These are phyloP conservation scores for Claviceps fusiformis DNA, from an alignment of 2,329 filamentous ascomycete species.

Conservation along the genomic window DNA sequence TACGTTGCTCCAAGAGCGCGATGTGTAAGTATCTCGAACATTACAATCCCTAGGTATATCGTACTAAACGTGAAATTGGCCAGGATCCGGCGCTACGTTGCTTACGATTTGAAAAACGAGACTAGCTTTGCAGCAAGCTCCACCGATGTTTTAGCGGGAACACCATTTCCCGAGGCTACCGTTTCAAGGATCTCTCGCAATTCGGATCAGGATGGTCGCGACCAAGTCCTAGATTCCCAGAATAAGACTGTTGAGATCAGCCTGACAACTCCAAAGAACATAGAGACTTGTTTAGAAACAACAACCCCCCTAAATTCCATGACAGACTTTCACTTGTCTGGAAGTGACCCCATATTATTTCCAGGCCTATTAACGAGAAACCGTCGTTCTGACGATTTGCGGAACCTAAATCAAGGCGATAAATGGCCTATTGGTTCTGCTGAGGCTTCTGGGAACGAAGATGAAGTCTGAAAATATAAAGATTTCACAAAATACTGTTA, in stretches of 20 bases:
- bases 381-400: slow-evolving; percentile 27
- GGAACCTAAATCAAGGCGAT: slow-evolving; percentile 15
- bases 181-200: background rate
- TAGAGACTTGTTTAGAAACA: slow-evolving; percentile 17
- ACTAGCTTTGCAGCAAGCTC: background rate
- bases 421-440: slow-evolving; percentile 12
- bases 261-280: background rate
- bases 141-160: background rate
- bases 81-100: slow-evolving; percentile 31
- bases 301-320: slow-evolving; percentile 24
- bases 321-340: slow-evolving; percentile 35
- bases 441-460: slow-evolving; percentile 8
- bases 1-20: slow-evolving; percentile 69
- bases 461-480: slow-evolving; percentile 4
- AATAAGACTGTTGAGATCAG: background rate
- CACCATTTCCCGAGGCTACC: background rate
- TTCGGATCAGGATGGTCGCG: background rate
- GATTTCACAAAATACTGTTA: background rate
- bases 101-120: slow-evolving; percentile 18
- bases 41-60: slow-evolving; percentile 1
- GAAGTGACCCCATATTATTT: slow-evolving; percentile 55
- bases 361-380: slow-evolving; percentile 52
- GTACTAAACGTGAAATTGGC: background rate
- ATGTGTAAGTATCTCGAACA: slow-evolving; percentile 49
- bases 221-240: background rate